Evolutionary conservation across 805 yeast species (phyloP), one percentile per base, ranked within the genome.

Genomic region (Lipomyces starkeyi): DNA sequence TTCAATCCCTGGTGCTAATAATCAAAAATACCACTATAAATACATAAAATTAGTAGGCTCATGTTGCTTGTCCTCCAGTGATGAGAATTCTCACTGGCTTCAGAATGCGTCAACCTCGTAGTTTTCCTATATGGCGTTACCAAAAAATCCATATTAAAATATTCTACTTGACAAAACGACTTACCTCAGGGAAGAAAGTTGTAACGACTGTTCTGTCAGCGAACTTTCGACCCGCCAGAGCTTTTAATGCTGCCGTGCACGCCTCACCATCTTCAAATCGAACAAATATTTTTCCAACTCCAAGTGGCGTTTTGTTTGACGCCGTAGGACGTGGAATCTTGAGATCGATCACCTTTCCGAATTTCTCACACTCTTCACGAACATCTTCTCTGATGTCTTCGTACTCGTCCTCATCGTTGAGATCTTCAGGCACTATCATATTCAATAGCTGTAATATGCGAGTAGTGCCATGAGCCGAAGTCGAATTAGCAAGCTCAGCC

Each of bases 241-340:
- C 84, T 9, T 78, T 67, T 78, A 86, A 80, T 0, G 95, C 96
- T 8, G 78, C 76, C 5, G 79, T 76, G 0, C 97, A 88, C 1
- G 79, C 78, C 1, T 84, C 84, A 1, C 81, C 78, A 13, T 80
- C 80, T 0, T 81, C 82, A 77, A 90, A 93, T 76, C 88, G 86
- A 27, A 91, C 86, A 76, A 83, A 92, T 0, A 92, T 83, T 70
- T 86, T 88, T 0, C 97, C 97, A 59, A 88, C 83, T 5, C 90
- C 91, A 2, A 89, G 82, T 49, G 81, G 80, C 2, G 79, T 73
- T 59, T 79, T 78, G 79, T 84, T 65, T 78, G 85, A 64, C 75
- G 83, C 80, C 71, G 83, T 73, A 74, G 86, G 82, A 71, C 84
- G 82, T 0, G 95, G 93, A 20, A 92, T 85, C 65, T 82, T 83